These are phyloP conservation scores for Scedosporium apiospermum DNA, from an alignment of 2,329 filamentous ascomycete genomes.

Conservation along the genomic window DNA sequence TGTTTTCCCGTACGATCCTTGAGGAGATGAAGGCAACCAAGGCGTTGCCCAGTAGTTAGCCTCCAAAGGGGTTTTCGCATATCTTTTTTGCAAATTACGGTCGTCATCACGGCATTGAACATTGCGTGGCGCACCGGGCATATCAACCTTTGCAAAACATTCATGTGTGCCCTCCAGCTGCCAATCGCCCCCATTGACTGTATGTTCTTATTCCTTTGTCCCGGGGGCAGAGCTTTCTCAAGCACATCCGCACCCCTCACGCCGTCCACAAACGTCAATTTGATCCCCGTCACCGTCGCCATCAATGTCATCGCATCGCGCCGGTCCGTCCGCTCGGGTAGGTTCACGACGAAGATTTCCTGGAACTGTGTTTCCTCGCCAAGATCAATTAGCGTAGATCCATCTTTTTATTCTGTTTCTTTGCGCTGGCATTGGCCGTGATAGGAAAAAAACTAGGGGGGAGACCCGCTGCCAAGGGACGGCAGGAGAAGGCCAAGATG, in stretches of 20 bases:
- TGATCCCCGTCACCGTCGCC: conserved; percentile 32
- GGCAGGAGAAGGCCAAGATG: background rate
- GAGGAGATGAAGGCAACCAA: background rate
- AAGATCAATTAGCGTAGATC: background rate
- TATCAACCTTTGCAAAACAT: conserved; percentile 22
- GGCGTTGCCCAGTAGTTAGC: background rate
- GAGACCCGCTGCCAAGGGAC: conserved; percentile 2
- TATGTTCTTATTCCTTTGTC: background rate
- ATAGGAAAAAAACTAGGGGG: too few relatives aligned
- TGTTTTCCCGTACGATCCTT: conserved; percentile 32
- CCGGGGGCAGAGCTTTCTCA: conserved; percentile 23
- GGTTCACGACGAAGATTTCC: conserved; percentile 42
- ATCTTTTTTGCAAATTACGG: too few relatives aligned
- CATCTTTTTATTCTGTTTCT: background rate
- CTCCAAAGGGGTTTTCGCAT: background rate
- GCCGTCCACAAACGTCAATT: conserved; percentile 36
- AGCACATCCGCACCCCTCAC: conserved; percentile 26
- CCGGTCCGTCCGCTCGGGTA: conserved; percentile 39
- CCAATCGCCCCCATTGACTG: conserved; percentile 3
- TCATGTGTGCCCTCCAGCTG: conserved; percentile 30
- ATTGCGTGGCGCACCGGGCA: background rate
- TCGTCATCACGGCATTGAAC: too few relatives aligned
- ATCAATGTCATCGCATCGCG: conserved; percentile 39
- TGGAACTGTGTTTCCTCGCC: conserved; percentile 30
- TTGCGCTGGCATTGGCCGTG: background rate